These are phyloP conservation scores for Hanseniaspora nectarophila DNA, from an alignment of 805 yeast genomes.

Conservation along the genomic window DNA sequence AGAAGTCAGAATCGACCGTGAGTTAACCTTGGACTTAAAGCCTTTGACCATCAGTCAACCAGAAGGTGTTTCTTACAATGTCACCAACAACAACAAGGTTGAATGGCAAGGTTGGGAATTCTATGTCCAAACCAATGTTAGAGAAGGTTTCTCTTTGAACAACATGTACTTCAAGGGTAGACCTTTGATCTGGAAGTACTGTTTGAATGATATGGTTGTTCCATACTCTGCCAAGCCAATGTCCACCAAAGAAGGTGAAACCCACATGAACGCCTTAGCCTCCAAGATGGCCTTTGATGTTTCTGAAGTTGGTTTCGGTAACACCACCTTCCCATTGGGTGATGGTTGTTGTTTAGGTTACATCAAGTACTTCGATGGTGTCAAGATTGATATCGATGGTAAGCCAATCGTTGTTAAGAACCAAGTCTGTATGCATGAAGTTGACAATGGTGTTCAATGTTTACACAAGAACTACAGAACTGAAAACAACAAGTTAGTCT, in stretches of 20 bases:
- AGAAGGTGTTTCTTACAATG: constrained; percentile 62
- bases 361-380: constrained; percentile 59
- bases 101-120: constrained; percentile 80
- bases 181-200: constrained; percentile 57
- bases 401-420: constrained; percentile 51
- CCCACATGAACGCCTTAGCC: constrained; percentile 56
- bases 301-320: constrained; percentile 79
- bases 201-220: constrained; percentile 75
- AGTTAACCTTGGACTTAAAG: constrained; percentile 42
- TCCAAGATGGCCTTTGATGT: constrained; percentile 79
- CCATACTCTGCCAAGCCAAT: constrained; percentile 65
- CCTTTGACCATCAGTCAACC: constrained; percentile 64
- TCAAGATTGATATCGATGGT: constrained; percentile 47
- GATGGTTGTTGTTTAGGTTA: constrained; percentile 76
- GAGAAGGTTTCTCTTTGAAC: constrained; percentile 71
- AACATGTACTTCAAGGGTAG: constrained; percentile 67
- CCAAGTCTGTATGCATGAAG: constrained; percentile 71
- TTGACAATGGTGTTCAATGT: constrained; percentile 62
- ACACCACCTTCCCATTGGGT: constrained; percentile 51
- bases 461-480: constrained; percentile 75
- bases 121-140: constrained; percentile 52
- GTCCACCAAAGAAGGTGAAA: constrained; percentile 9
- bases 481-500: constrained; percentile 50
- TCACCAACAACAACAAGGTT: constrained; percentile 45
- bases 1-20: constrained; percentile 45